Conservation (phyloP, 768 basidiomycete genomes). For the Suillus americanus region DNA sequence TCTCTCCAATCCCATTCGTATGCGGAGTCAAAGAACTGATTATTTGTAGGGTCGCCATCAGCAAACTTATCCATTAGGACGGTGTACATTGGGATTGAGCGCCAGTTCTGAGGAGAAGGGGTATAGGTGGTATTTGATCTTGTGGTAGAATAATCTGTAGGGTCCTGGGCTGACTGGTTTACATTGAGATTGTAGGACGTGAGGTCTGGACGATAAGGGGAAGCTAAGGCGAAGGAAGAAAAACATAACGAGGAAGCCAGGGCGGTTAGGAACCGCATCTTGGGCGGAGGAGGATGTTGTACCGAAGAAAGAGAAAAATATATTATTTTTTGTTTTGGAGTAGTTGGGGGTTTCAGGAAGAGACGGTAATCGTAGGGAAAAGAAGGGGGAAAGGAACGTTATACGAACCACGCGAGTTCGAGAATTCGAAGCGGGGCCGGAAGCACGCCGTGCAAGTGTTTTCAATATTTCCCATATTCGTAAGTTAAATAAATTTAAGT, state of each 20-base stretch:
- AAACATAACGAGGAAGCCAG: slow-evolving; percentile 22
- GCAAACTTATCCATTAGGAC: slow-evolving; percentile 92
- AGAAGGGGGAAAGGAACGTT: background rate
- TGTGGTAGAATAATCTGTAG: slow-evolving; percentile 62
- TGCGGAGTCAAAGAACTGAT: slow-evolving; percentile 80
- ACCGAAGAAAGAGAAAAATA: background rate
- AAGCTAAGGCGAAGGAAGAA: slow-evolving; percentile 44
- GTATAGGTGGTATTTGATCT: slow-evolving; percentile 70
- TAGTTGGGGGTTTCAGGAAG: background rate
- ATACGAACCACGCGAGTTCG: background rate
- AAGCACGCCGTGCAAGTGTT: no score
- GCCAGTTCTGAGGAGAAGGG: slow-evolving; percentile 84
- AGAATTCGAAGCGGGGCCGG: no score
- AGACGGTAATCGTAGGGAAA: background rate
- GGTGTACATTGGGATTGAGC: slow-evolving; percentile 75
- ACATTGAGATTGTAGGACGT: slow-evolving; percentile 75
- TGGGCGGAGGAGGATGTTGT: slow-evolving; percentile 1
- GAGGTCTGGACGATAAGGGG: slow-evolving; percentile 69
- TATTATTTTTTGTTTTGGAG: background rate
- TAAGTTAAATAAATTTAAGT: no score
- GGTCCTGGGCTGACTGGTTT: slow-evolving; percentile 68
- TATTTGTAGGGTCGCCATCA: slow-evolving; percentile 89
- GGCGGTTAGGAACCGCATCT: slow-evolving; percentile 51
- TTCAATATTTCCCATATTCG: no score
- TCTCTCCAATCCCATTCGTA: slow-evolving; percentile 87